Evolutionary conservation across 768 basidiomycete species (phyloP).

Genomic region (Dioszegia hungarica): DNA sequence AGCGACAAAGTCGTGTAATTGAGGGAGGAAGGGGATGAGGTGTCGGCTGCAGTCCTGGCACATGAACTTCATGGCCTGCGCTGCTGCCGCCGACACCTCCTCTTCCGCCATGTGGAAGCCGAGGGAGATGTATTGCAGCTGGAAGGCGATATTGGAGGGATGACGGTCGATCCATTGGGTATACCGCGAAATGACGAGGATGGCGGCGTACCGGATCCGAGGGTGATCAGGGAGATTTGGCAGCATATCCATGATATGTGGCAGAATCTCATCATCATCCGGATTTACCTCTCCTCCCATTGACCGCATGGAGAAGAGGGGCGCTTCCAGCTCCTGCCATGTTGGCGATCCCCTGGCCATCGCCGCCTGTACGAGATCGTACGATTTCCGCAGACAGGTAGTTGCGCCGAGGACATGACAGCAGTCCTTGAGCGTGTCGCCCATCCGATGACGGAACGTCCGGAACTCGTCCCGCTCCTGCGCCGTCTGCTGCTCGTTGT

Average conservation of each 20-base stretch:
- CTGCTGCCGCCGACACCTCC: slow-evolving; percentile 88
- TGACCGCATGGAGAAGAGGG: slow-evolving; percentile 92
- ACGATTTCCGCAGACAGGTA: slow-evolving; percentile 71
- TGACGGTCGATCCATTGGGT: slow-evolving; percentile 93
- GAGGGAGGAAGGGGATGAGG: slow-evolving; percentile 83
- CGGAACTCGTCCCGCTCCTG: slow-evolving; percentile 94
- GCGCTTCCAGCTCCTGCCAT: slow-evolving; percentile 98
- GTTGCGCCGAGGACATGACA: slow-evolving; percentile 88
- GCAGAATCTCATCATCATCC: slow-evolving; percentile 75
- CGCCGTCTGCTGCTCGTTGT: slow-evolving; percentile 58
- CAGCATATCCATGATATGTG: slow-evolving; percentile 91
- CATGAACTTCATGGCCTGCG: slow-evolving; percentile 91
- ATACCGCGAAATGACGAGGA: slow-evolving; percentile 90
- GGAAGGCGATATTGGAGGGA: slow-evolving; percentile 75
- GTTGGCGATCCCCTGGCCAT: slow-evolving; percentile 60
- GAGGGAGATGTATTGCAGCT: slow-evolving; percentile 83
- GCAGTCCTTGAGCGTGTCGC: slow-evolving; percentile 97
- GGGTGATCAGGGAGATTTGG: slow-evolving; percentile 85
- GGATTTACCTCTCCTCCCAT: slow-evolving; percentile 94
- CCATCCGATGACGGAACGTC: slow-evolving; percentile 94
- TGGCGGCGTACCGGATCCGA: slow-evolving; percentile 86
- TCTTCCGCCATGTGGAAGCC: slow-evolving; percentile 70
- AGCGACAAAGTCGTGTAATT: slow-evolving; percentile 79
- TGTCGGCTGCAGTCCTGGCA: slow-evolving; percentile 97
- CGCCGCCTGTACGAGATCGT: slow-evolving; percentile 71